Evolutionary conservation across 176 grass and related monocot genomes (phyloP).

Genomic region (Oryza rufipogon): DNA sequence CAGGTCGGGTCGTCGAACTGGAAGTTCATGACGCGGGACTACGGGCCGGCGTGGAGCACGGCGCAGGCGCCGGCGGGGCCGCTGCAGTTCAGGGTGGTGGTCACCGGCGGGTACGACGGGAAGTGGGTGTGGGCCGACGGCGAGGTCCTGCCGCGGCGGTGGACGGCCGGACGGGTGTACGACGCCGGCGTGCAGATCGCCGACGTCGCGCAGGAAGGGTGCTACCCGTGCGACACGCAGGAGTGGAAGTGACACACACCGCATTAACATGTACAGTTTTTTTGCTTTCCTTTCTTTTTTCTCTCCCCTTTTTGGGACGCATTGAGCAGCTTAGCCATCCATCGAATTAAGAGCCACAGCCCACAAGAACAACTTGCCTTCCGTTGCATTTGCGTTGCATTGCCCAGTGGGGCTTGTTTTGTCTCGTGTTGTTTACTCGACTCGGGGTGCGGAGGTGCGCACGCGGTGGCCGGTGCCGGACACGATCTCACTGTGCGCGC

Average conservation of each 20-base stretch:
- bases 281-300: not conserved
- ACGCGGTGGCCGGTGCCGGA: not conserved
- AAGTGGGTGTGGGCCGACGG: constrained; percentile 76
- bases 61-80: constrained; percentile 56
- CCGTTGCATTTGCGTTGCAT: constrained; percentile 4
- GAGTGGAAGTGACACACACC: constrained; percentile 53
- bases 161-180: constrained; percentile 52
- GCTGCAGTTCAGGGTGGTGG: constrained; percentile 69
- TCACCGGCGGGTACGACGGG: constrained; percentile 74
- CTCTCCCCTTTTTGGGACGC: not conserved
- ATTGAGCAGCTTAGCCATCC: not conserved
- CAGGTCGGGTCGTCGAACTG: constrained; percentile 64
- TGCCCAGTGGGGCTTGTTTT: not conserved
- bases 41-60: constrained; percentile 78
- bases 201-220: constrained; percentile 78
- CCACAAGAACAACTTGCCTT: not conserved
- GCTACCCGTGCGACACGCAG: constrained; percentile 48
- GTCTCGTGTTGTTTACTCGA: not conserved
- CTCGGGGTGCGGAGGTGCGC: not conserved
- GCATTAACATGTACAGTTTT: constrained; percentile 32
- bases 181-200: constrained; percentile 66
- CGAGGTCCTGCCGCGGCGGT: constrained; percentile 65
- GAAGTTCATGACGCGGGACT: constrained; percentile 58
- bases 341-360: not conserved
- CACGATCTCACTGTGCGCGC: not conserved